Base-by-base conservation (phyloP, 345 rosid genomes). In the Sonneratia alba region DNA sequence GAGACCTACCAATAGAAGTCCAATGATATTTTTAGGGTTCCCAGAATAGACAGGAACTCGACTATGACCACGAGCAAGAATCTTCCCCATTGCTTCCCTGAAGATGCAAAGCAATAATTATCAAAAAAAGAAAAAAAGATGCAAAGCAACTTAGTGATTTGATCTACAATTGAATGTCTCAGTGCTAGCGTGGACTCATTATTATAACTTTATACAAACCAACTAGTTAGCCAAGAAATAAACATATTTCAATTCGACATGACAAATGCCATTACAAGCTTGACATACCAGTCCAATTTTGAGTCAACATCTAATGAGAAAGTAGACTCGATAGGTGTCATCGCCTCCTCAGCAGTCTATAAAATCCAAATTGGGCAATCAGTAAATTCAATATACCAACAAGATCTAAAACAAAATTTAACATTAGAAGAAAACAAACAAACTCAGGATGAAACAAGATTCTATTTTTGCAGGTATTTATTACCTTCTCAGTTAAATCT, bases 261-360 rank as follows among this genome's bases (percentile, higher is more conserved):
- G 10, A 45, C 7, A 22, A 19, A 56, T 6, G 18, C n/a, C 62
- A 3, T 19, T 56, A 56, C 24, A 11, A 72, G 37, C 36, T 72
- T 69, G 49, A 78, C 78, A 83, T 76, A 95, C 99, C 99, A 95
- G 75, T 95, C 99, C 83, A 95, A 78, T 85, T 95, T 95, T 71
- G 99, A 87, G 82, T 95, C 89, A 69, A 95, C 99, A 82, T 95
- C 97, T 75, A 95, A 81, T 51, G 99, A 95, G 77, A 95, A 95
- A 66, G 97, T 95, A 45, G 99, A 95, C 72, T 92, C 99, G 77
- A 95, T 95, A 55, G 99, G 99, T 40, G 99, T 95, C 99, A 95
- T 95, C 49, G 99, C 99, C 83, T 95, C 99, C 71, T 92, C 93
- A 63, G 99, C 99, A 66, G 99, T 95, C 97, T 95, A 87, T 71